phyloP scores from a whole-genome alignment of 1,139 yeast species.

The Taphrina flavorubra region DNA sequence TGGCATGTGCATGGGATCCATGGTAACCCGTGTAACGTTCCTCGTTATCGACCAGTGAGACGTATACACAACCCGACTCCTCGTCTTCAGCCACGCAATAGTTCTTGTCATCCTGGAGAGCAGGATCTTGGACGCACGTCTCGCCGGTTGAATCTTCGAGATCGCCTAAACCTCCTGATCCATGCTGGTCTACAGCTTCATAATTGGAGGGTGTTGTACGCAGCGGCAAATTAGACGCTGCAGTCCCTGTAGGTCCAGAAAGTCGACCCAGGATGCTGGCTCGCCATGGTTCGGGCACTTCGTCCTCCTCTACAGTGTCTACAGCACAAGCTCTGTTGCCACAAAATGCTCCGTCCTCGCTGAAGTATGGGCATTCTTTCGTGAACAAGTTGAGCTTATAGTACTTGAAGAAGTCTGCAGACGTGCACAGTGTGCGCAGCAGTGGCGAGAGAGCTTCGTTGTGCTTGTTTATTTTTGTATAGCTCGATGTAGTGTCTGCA shows the following conservation, averaged over 20 bases:
- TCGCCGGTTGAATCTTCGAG: constrained; percentile 53
- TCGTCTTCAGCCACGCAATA: constrained; percentile 70
- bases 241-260: constrained; percentile 43
- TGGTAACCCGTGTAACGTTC: constrained; percentile 97
- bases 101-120: constrained; percentile 50
- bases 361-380: constrained; percentile 87
- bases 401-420: constrained; percentile 77
- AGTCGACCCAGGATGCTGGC: constrained; percentile 74
- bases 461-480: constrained; percentile 12
- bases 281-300: constrained; percentile 72
- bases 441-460: constrained; percentile 52
- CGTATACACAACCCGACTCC: constrained; percentile 68
- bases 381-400: constrained; percentile 81
- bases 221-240: constrained; percentile 55
- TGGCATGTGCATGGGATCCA: constrained; percentile 87
- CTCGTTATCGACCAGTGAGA: constrained; percentile 84
- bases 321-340: constrained; percentile 94
- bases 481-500: constrained; percentile 27
- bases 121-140: constrained; percentile 46
- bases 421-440: constrained; percentile 53
- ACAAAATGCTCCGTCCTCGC: constrained; percentile 75
- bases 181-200: background rate
- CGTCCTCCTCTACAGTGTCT: constrained; percentile 64
- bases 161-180: constrained; percentile 49
- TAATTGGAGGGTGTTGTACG: constrained; percentile 48